phyloP scores from a whole-genome alignment of 1,284 basidiomycete genomes.

The Cystobasidium pallidum region DNA sequence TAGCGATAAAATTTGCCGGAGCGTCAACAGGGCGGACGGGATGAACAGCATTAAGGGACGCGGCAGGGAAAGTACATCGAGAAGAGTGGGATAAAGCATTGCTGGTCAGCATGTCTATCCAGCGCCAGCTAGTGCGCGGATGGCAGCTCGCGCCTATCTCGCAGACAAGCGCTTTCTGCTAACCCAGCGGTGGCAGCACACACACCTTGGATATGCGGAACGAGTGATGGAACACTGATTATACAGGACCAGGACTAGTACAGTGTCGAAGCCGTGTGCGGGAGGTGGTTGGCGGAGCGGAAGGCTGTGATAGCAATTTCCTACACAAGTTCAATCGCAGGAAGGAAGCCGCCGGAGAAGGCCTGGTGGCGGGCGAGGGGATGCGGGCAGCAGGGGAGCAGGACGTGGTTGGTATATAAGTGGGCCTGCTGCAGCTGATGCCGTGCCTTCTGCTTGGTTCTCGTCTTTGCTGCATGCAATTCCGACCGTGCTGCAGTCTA shows the following conservation, averaged over 20 bases:
- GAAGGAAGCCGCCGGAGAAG: conserved; percentile 19
- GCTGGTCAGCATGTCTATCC: too few species aligned
- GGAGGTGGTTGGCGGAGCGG: neutral
- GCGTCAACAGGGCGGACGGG: too few species aligned
- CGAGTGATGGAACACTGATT: conserved; percentile 25
- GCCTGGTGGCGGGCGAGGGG: neutral
- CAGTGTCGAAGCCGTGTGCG: conserved; percentile 9
- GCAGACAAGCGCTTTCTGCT: neutral
- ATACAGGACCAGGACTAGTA: conserved; percentile 12
- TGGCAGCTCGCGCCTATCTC: neutral
- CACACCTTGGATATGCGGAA: neutral
- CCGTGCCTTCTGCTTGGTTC: neutral
- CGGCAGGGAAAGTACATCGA: too few species aligned
- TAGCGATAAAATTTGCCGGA: neutral
- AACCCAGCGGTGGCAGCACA: neutral
- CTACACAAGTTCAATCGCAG: neutral
- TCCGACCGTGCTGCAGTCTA: neutral
- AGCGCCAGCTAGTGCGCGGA: too few species aligned
- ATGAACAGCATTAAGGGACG: too few species aligned
- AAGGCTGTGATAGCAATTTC: neutral
- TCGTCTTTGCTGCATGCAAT: neutral
- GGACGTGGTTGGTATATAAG: too few species aligned
- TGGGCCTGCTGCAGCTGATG: too few species aligned
- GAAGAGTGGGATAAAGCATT: too few species aligned
- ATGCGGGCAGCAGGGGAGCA: neutral